Evolutionary conservation across 805 yeast genomes (phyloP).

Genomic region (Candida corydali): DNA sequence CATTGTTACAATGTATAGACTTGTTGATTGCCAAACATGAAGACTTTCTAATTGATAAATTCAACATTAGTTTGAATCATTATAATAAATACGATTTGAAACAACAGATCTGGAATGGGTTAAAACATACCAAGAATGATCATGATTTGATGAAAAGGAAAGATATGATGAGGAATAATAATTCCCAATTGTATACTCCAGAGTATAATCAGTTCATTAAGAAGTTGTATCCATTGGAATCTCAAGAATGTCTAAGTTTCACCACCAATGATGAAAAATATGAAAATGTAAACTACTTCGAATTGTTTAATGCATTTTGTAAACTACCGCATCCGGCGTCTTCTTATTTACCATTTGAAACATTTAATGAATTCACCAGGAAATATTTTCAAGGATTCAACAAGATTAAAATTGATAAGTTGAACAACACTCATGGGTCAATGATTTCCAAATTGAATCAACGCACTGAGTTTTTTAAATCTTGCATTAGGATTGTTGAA

Average conservation of each 20-base stretch:
- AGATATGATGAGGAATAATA: not conserved
- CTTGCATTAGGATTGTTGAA: constrained; percentile 19
- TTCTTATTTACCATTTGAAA: constrained; percentile 19
- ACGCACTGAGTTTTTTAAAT: not conserved
- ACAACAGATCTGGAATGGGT: constrained; percentile 6
- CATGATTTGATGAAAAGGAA: not conserved
- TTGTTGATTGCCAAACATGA: constrained; percentile 12
- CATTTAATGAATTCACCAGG: constrained; percentile 20
- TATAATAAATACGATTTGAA: constrained; percentile 3
- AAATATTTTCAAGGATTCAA: constrained; percentile 11
- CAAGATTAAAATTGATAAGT: constrained; percentile 5
- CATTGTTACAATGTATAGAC: constrained; percentile 11
- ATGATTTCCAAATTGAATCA: constrained; percentile 9
- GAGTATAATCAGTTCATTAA: constrained; percentile 11
- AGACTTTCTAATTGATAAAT: constrained; percentile 2
- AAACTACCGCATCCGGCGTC: constrained; percentile 24
- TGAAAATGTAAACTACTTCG: constrained; percentile 20
- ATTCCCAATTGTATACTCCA: not conserved
- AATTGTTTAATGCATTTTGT: constrained; percentile 21
- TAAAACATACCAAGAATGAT: not conserved
- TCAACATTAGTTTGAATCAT: constrained; percentile 1
- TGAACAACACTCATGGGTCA: constrained; percentile 22
- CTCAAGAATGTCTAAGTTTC: constrained; percentile 5
- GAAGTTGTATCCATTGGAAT: constrained; percentile 16
- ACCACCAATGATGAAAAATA: constrained; percentile 12